A percentile compares a stretch with the other conserved stretches of the same genome.
Conservation (phyloP, 1,284 basidiomycete species). For the Naganishia albida region DNA sequence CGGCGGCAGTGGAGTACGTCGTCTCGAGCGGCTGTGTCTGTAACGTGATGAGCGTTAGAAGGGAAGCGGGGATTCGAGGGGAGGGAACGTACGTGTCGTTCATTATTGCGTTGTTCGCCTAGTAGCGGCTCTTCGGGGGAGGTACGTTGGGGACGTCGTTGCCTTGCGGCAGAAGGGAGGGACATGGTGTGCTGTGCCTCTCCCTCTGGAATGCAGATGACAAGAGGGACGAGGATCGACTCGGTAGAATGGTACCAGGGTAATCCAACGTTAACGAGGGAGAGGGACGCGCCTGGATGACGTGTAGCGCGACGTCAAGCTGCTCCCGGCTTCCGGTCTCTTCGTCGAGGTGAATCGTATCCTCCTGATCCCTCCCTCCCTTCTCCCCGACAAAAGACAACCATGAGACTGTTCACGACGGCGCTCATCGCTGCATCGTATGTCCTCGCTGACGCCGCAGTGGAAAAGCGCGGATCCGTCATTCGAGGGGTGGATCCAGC, state of each 20-base stretch:
- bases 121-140: background rate
- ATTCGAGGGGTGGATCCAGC: constrained; percentile 42
- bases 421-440: background rate
- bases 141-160: constrained; percentile 12
- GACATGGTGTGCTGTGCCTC: constrained; percentile 15
- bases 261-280: background rate
- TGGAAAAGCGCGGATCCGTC: too few relatives aligned
- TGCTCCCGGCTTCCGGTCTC: background rate
- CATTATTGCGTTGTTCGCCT: background rate
- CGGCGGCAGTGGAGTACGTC: background rate
- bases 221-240: too few relatives aligned
- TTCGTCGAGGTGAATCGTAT: background rate
- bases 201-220: too few relatives aligned
- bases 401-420: too few relatives aligned
- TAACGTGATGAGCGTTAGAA: background rate
- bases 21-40: constrained; percentile 10
- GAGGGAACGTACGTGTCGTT: background rate
- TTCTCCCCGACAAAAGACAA: background rate
- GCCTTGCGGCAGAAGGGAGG: constrained; percentile 15
- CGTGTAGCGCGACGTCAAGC: constrained; percentile 19
- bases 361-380: background rate
- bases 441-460: constrained; percentile 7
- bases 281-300: background rate
- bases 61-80: background rate
- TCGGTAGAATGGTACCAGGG: background rate